phyloP scores from a whole-genome alignment of 805 yeast species.

The Blastobotrys peoriensis region DNA sequence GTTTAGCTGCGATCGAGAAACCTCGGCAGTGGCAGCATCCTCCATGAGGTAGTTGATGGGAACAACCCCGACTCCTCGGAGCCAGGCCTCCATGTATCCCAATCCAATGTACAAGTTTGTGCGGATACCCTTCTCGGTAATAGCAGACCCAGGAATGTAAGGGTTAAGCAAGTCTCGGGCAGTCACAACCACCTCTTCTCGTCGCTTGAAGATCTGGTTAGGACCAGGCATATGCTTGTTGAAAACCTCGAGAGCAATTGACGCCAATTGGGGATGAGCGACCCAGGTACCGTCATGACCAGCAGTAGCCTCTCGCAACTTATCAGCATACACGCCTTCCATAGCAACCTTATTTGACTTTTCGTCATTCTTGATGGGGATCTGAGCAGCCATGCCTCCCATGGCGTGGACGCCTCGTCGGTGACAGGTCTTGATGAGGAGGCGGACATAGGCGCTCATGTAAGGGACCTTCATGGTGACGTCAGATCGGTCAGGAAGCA shows the following conservation, averaged over 20 bases:
- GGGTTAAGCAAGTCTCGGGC: constrained; percentile 60
- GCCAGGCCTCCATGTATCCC: constrained; percentile 70
- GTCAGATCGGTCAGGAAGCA: constrained; percentile 64
- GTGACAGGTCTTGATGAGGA: constrained; percentile 63
- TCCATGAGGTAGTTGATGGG: constrained; percentile 73
- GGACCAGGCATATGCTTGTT: constrained; percentile 73
- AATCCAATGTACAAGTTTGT: constrained; percentile 58
- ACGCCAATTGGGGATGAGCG: constrained; percentile 68
- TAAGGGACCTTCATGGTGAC: constrained; percentile 66
- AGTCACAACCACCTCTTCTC: constrained; percentile 44
- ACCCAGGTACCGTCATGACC: constrained; percentile 79
- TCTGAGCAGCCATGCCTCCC: constrained; percentile 79
- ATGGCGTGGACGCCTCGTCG: constrained; percentile 68
- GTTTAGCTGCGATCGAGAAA: constrained; percentile 65
- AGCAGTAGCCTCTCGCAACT: constrained; percentile 58
- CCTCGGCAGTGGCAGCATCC: constrained; percentile 76
- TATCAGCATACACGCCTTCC: constrained; percentile 63
- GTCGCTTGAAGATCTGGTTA: constrained; percentile 55
- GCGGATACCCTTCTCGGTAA: constrained; percentile 64
- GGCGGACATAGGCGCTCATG: constrained; percentile 60
- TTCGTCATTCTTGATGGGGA: constrained; percentile 61
- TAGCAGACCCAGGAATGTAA: constrained; percentile 47
- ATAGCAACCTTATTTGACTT: constrained; percentile 56
- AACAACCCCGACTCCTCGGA: constrained; percentile 64
- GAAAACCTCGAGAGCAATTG: constrained; percentile 59